Conservation (phyloP, 2,329 filamentous ascomycete species). For the Helotiales sp. region DNA sequence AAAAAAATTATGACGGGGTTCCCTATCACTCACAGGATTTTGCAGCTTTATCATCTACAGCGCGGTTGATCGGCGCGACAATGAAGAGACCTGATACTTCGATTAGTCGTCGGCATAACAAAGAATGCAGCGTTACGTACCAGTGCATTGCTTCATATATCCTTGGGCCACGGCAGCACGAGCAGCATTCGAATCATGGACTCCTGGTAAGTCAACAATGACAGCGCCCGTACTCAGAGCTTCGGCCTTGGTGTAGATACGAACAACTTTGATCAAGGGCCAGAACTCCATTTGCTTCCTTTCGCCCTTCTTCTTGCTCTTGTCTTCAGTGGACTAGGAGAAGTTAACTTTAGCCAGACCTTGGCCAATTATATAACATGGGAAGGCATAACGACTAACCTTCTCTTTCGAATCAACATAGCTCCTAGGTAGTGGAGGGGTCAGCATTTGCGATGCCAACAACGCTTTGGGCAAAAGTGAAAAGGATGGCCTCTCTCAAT, state of each 20-base stretch:
- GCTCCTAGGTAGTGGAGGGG: no score
- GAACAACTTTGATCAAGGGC: conserved; percentile 47
- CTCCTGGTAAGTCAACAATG: conserved; percentile 59
- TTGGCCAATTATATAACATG: no score
- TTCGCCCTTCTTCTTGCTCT: conserved; percentile 26
- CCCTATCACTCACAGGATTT: no score
- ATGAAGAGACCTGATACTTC: conserved; percentile 54
- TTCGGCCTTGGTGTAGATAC: conserved; percentile 51
- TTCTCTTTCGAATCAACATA: conserved; percentile 39
- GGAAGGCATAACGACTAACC: neutral
- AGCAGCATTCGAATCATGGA: conserved; percentile 55
- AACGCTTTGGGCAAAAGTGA: no score
- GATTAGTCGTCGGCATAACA: neutral
- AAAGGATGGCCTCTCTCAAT: no score
- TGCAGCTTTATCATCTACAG: conserved; percentile 54
- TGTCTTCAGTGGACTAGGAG: conserved; percentile 20
- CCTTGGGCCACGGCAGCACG: conserved; percentile 50
- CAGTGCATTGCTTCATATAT: conserved; percentile 53
- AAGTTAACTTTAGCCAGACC: conserved; percentile 8
- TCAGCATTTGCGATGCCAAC: no score
- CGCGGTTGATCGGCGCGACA: conserved; percentile 52
- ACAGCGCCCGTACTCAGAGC: conserved; percentile 55
- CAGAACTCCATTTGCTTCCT: conserved; percentile 45
- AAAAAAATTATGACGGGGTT: no score
- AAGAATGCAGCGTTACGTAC: conserved; percentile 41